Conservation (phyloP, 2,329 filamentous ascomycete genomes). For the Botrytis deweyae region DNA sequence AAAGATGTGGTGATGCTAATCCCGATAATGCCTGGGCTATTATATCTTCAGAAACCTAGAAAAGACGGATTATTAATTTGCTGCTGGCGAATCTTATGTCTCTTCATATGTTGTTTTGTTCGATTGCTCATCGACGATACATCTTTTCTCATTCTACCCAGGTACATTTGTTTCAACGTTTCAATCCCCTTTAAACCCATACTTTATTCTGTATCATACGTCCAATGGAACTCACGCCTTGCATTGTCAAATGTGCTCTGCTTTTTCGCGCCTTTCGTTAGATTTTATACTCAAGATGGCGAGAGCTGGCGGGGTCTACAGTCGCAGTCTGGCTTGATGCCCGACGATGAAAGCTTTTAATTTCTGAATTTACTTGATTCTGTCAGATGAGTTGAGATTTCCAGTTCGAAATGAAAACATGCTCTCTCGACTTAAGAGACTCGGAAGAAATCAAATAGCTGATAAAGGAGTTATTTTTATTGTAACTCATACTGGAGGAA, state of each 20-base stretch:
- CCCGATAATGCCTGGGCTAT: fast-evolving
- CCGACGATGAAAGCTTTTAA: background rate
- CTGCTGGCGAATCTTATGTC: background rate
- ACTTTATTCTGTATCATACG: background rate
- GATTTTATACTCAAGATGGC: background rate
- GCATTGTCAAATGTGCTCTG: background rate
- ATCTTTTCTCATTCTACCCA: background rate
- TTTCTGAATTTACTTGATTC: background rate
- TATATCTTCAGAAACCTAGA: background rate
- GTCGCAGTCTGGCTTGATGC: background rate
- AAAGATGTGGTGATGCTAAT: background rate
- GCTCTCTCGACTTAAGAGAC: background rate
- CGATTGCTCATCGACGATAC: background rate
- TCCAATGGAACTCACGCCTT: background rate
- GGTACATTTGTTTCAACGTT: background rate
- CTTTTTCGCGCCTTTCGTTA: background rate
- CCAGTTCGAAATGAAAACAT: background rate
- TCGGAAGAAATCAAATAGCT: background rate
- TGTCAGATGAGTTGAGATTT: background rate
- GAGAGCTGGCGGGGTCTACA: background rate
- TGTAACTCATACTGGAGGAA: background rate
- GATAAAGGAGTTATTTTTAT: background rate
- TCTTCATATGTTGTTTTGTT: background rate
- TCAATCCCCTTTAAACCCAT: background rate
- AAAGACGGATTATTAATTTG: background rate